Base-by-base conservation (phyloP, 2,329 filamentous ascomycete species). In the Phyllosticta citriasiana region DNA sequence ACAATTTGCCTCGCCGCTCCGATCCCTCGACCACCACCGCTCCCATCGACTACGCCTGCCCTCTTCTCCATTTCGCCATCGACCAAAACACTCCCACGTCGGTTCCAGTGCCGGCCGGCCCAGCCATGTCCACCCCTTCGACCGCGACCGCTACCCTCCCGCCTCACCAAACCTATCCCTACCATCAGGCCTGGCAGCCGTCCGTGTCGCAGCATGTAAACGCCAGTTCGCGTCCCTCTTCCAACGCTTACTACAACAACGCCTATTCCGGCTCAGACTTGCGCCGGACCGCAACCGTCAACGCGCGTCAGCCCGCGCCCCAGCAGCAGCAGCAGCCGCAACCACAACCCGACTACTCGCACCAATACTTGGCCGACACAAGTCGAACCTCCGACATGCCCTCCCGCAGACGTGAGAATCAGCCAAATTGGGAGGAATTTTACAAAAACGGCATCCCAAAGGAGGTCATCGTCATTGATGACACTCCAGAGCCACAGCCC, bases 401-500 rank as follows among this genome's bases (percentile, higher is more conserved):
- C 25, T 33, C 53, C 35, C 50, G 52, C 14, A 52, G 54, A 27
- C 58, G 67, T 26, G 68, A 70, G 57, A 68, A 70, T 50, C 70
- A 71, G 60, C 68, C 72, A 26, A 70, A 77, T 66, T 77, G 74
- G 74, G 67, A 66, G 61, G 73, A 74, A 64, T 77, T 76, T 64
- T 77, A 76, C 68, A 74, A 73, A 63, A 75, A 76, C 64, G 74
- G 74, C 64, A 65, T 76, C 59, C 79, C 79, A 22, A 74, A 77
- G 60, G 79, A 81, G 66, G 76, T 81, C 67, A 81, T 81, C 65
- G 76, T 79, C 58, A 81, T 81, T 57, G 79, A 80, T 69, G 78
- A 80, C 66, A 74, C 73, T 59, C 72, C 73, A 54, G 72, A 69
- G 59, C 64, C 64, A 27, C 67, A 63, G 27, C 67, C 61, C 19